Evolutionary conservation across 2,329 filamentous ascomycete genomes (phyloP), one percentile per base, ranked within the genome.

Genomic region (Penicillium sp.): DNA sequence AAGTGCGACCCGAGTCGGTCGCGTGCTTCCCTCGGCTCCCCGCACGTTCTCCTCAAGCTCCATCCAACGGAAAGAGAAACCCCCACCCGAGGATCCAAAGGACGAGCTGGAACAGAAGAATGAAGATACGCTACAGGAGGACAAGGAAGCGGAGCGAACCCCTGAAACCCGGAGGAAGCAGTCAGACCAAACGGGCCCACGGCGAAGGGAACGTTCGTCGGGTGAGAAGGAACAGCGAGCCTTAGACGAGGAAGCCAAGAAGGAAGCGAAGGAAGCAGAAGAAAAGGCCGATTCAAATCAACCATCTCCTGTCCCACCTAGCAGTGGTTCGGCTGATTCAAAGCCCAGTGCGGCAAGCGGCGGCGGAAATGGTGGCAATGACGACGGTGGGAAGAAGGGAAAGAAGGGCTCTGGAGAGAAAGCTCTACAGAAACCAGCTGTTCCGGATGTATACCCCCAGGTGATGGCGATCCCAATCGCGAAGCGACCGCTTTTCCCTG

Each of bases 381-480:
- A 87, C 59, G 81, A 82, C 62, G 82, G 86, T 23, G 84, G 87
- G 45, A 87, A 84, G 73, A 88, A 85, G 66, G 86, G 90, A 49
- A 82, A 85, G 61, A 92, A 88, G 68, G 66, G 71, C 31, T 81
- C 85, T 45, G 70, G 76, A n/a, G 89, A 94, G 54, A 85, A 85
- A 66, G 86, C 88, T 23, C 79, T 97, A 36, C 85, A 90, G 64
- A 97, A 97, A 75, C 89, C 91, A 1, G 84, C 87, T 2, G 88
- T 97, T 13, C 94, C 94, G 13, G 94, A 99, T 56, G 86, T 96
- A 41, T 99, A 99, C 70, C 94, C 94, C 3, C 94, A 97, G 70
- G 92, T 99, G 50, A 90, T 99, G 82, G 93, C 93, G 2, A 95
- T 99, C 51, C 94, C 94, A 7, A 96, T 99, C 65, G 89, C 90